Conservation (phyloP, 352 stramenopile genomes). For the Pythium grandisporangium region DNA sequence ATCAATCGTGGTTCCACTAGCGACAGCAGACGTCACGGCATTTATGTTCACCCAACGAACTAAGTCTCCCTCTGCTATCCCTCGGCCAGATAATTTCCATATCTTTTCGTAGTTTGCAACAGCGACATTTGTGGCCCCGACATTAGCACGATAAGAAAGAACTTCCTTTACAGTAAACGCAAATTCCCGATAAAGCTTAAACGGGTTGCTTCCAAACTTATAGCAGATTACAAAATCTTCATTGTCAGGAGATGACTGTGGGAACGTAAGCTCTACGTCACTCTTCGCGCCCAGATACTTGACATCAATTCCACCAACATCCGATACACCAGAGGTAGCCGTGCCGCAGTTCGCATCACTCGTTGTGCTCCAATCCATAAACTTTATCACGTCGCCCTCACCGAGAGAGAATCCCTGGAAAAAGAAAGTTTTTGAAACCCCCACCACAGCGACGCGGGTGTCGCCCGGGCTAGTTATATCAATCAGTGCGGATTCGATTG, state of each 20-base stretch:
- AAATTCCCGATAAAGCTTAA: conserved; percentile 41
- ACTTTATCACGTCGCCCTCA: conserved; percentile 44
- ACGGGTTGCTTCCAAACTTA: conserved; percentile 62
- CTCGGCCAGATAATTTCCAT: conserved; percentile 36
- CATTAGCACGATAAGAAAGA: conserved; percentile 13
- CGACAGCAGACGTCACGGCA: conserved; percentile 19
- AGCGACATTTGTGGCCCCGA: conserved; percentile 24
- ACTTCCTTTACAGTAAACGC: conserved; percentile 51
- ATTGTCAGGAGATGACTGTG: conserved; percentile 24
- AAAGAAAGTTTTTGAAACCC: conserved; percentile 30
- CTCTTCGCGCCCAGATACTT: conserved; percentile 13
- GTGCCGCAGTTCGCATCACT: conserved; percentile 45
- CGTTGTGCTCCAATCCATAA: conserved; percentile 42
- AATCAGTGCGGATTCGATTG: conserved; percentile 26
- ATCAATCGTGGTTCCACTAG: conserved; percentile 13
- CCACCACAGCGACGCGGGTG: conserved; percentile 34
- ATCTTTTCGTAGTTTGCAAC: conserved; percentile 42
- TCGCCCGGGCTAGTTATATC: conserved; percentile 31
- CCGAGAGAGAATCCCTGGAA: conserved; percentile 34
- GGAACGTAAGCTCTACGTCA: conserved; percentile 25
- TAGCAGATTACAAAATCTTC: conserved; percentile 50
- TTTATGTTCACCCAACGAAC: conserved; percentile 44
- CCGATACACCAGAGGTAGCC: conserved; percentile 25
- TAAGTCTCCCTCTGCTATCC: conserved; percentile 27
- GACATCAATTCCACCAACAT: conserved; percentile 33